phyloP scores from a whole-genome alignment of 208 protist species.

The Tritrichomonas musculus region DNA sequence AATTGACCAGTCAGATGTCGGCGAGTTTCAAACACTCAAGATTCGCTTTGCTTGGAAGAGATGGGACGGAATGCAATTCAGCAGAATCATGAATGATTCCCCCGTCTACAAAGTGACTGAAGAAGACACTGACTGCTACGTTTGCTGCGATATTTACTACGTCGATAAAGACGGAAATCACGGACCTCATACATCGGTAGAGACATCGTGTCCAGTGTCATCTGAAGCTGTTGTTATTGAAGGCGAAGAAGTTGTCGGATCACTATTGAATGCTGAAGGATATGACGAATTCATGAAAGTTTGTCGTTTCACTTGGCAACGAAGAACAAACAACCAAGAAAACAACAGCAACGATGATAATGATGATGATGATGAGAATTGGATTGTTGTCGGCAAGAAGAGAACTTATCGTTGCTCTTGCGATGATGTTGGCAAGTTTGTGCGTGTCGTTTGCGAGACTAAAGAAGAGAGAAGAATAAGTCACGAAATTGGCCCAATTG shows the following conservation, averaged over 20 bases:
- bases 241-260: background rate
- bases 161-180: background rate
- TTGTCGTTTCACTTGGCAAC: background rate
- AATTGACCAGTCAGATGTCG: too few relatives aligned
- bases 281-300: background rate
- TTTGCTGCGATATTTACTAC: background rate
- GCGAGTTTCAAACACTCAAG: too few relatives aligned
- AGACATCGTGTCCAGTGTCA: background rate
- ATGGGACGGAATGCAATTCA: background rate
- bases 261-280: background rate
- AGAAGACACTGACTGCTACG: background rate
- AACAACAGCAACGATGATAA: too few relatives aligned
- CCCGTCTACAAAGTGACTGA: background rate
- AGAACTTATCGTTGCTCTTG: background rate
- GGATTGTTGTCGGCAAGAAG: background rate
- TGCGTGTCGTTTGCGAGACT: background rate
- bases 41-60: background rate
- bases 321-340: too few relatives aligned
- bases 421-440: background rate
- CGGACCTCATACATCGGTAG: background rate
- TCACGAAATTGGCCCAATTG: background rate
- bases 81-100: background rate
- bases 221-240: background rate
- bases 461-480: background rate
- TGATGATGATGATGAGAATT: conserved; percentile 25